phyloP scores from a whole-genome alignment of 1,139 yeast species.

The Insectozyma bohioensis region DNA sequence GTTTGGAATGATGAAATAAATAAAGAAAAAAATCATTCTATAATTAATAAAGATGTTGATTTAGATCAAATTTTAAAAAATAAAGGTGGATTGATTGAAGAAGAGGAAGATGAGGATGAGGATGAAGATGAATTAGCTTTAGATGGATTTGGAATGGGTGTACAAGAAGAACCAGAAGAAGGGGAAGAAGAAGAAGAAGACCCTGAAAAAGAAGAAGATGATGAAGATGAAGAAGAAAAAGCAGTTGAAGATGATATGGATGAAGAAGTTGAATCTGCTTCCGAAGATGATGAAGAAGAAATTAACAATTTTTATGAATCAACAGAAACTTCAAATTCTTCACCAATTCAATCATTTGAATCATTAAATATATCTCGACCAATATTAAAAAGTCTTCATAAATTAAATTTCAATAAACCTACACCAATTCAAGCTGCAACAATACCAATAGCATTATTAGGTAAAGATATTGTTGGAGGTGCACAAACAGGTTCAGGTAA shows the following conservation, averaged over 20 bases:
- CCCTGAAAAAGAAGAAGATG: conserved; percentile 23
- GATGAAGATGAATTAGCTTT: conserved; percentile 22
- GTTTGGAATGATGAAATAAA: conserved; percentile 83
- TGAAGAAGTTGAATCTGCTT: conserved; percentile 22
- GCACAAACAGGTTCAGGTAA: conserved; percentile 99
- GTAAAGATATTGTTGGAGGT: conserved; percentile 97
- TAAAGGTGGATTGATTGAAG: conserved; percentile 64
- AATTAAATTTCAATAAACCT: conserved; percentile 79
- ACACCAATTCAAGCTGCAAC: conserved; percentile 94
- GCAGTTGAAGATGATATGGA: conserved; percentile 27
- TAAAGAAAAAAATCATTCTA: conserved; percentile 22
- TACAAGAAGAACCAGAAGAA: conserved; percentile 20
- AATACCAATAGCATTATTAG: conserved; percentile 88
- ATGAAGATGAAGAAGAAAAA: conserved; percentile 25
- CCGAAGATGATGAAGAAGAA: conserved; percentile 65
- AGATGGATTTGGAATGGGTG: conserved; percentile 15
- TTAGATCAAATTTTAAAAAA: conserved; percentile 81
- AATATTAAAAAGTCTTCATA: conserved; percentile 74
- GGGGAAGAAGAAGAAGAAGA: conserved; percentile 24
- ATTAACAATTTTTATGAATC: conserved; percentile 65
- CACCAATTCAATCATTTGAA: conserved; percentile 53
- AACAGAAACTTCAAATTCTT: conserved; percentile 45
- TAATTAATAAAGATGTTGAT: conserved; percentile 58
- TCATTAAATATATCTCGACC: conserved; percentile 86
- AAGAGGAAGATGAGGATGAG: conserved; percentile 30